These are phyloP conservation scores for Linum lewisii DNA, from an alignment of 345 rosid genomes.

Conservation along the genomic window DNA sequence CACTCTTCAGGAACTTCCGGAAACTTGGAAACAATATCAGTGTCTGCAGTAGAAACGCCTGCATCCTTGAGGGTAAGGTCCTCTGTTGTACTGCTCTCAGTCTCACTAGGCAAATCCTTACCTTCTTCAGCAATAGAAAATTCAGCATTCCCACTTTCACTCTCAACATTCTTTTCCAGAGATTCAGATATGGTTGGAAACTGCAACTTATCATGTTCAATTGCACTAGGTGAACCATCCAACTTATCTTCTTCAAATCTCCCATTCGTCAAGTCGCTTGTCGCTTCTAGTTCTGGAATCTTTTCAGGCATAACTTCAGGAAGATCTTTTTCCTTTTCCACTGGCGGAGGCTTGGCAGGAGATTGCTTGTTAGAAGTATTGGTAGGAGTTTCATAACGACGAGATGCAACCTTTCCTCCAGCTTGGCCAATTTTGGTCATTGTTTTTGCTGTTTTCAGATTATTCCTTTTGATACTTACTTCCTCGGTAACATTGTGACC, in stretches of 20 bases:
- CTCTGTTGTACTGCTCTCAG: slow-evolving; percentile 16
- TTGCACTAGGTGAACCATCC: slow-evolving; percentile 29
- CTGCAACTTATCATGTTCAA: slow-evolving; percentile 25
- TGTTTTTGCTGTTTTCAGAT: slow-evolving; percentile 24
- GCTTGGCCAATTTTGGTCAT: slow-evolving; percentile 24
- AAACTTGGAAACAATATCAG: slow-evolving; percentile 19
- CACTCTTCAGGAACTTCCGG: slow-evolving; percentile 27
- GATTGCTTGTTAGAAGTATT: slow-evolving; percentile 23
- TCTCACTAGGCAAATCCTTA: slow-evolving; percentile 26
- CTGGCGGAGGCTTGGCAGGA: slow-evolving; percentile 20
- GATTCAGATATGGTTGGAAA: slow-evolving; percentile 18
- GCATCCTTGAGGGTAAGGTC: slow-evolving; percentile 18
- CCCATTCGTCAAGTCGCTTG: slow-evolving; percentile 27
- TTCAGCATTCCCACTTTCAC: slow-evolving; percentile 30
- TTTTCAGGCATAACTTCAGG: slow-evolving; percentile 56
- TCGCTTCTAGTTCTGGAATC: slow-evolving; percentile 34
- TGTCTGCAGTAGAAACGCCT: slow-evolving; percentile 18
- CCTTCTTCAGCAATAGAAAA: slow-evolving; percentile 33
- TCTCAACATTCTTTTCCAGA: slow-evolving; percentile 24
- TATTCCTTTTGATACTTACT: slow-evolving; percentile 32
- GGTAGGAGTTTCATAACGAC: slow-evolving; percentile 42
- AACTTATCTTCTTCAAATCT: slow-evolving; percentile 48
- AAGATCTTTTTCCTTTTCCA: slow-evolving; percentile 68
- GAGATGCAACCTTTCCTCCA: slow-evolving; percentile 28
- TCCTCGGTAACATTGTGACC: slow-evolving; percentile 25